phyloP scores from a whole-genome alignment of 129 eudicot genomes.

The Rutidosis leptorrhynchoides region DNA sequence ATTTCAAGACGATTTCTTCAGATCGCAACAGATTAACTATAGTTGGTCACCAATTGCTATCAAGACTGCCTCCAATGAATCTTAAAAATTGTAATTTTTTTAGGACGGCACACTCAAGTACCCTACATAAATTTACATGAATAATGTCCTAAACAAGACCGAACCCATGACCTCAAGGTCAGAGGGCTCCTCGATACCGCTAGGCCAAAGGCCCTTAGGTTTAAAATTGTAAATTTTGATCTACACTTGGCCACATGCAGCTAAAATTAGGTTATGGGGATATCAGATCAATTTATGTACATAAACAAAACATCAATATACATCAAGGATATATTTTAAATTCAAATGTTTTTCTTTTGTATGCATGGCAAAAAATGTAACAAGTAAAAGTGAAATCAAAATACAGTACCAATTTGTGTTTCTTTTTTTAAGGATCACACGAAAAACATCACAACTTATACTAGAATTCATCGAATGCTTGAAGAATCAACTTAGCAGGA shows the following conservation, averaged over 20 bases:
- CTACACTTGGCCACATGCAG: background rate
- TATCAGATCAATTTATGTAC: background rate
- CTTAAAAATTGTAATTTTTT: too few species aligned
- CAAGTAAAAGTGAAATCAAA: background rate
- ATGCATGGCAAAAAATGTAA: background rate
- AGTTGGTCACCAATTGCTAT: too few species aligned
- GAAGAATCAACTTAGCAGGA: constrained; percentile 15
- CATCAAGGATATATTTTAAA: background rate
- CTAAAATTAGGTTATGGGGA: background rate
- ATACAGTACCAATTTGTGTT: constrained; percentile 11
- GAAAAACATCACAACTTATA: constrained; percentile 17
- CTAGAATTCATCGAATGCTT: background rate
- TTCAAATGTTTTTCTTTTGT: background rate
- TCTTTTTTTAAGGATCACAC: constrained; percentile 12
- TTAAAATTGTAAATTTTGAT: too few species aligned
- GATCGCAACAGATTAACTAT: too few species aligned
- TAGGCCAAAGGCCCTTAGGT: too few species aligned
- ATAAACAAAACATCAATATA: background rate
- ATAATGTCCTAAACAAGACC: too few species aligned
- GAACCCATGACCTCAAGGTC: too few species aligned
- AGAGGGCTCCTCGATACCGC: too few species aligned
- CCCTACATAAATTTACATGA: too few species aligned
- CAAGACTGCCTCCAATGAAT: too few species aligned
- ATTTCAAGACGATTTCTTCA: too few species aligned
- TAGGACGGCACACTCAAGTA: too few species aligned